Evolutionary conservation across 2,329 filamentous ascomycete species (phyloP).

Genomic region (Cytospora leucostoma): DNA sequence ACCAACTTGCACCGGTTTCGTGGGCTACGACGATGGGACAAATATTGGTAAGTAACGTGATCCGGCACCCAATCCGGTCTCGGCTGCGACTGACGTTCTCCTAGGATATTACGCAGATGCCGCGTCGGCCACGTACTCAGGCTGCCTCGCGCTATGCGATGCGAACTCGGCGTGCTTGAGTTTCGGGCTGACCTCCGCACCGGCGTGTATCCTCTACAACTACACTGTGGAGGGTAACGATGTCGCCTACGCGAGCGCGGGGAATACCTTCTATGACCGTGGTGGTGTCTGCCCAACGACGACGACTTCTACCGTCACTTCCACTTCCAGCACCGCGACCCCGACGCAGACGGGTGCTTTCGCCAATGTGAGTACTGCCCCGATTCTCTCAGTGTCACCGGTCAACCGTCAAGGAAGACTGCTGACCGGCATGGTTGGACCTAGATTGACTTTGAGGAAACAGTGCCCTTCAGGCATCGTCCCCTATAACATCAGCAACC

Average conservation of each 20-base stretch:
- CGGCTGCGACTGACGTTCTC: not conserved
- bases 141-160: conserved; percentile 21
- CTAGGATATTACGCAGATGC: conserved; percentile 23
- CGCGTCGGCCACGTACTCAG: conserved; percentile 22
- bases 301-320: conserved; percentile 9
- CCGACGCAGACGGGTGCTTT: conserved; percentile 26
- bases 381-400: not conserved
- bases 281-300: conserved; percentile 23
- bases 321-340: conserved; percentile 4
- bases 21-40: conserved; percentile 22
- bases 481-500: conserved; percentile 21
- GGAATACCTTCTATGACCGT: conserved; percentile 26
- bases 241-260: conserved; percentile 14
- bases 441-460: not conserved
- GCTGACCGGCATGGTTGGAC: not conserved
- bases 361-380: conserved; percentile 13
- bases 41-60: conserved; percentile 17
- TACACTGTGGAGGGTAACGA: conserved; percentile 25
- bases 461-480: conserved; percentile 25
- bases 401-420: not conserved
- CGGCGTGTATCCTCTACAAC: conserved; percentile 25
- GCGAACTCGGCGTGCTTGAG: conserved; percentile 25
- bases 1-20: conserved; percentile 22
- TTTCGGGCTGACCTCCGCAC: conserved; percentile 16
- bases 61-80: not conserved